Percentiles rank a stretch among this genome's conserved stretches.
Conservation (phyloP, 495 filamentous ascomycete species). For the Gamarada debralockiae region DNA sequence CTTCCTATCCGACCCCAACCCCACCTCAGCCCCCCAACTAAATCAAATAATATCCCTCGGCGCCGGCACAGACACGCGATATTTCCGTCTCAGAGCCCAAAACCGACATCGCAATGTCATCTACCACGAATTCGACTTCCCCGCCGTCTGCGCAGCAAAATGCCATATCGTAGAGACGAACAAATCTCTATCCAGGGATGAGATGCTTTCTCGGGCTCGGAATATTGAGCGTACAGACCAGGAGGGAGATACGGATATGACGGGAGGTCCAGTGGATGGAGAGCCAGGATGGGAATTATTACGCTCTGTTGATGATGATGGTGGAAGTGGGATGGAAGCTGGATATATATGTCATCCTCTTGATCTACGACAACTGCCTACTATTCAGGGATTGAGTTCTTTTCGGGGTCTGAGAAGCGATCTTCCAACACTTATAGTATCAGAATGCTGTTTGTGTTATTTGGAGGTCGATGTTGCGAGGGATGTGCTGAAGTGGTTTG, state of each 20-base stretch:
- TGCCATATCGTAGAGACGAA: conserved; percentile 11
- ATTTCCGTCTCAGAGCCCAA: conserved; percentile 55
- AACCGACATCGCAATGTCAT: conserved; percentile 39
- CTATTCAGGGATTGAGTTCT: neutral
- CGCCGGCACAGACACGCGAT: conserved; percentile 89
- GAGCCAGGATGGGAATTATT: conserved; percentile 15
- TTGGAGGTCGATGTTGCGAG: conserved; percentile 59
- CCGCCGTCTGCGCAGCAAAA: conserved; percentile 53
- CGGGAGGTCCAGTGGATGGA: neutral
- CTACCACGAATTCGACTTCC: conserved; percentile 95
- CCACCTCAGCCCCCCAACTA: conserved; percentile 18
- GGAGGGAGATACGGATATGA: neutral
- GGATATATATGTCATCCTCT: conserved; percentile 76
- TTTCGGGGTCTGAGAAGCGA: conserved; percentile 34
- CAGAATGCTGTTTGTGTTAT: conserved; percentile 94
- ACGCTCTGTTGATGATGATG: neutral
- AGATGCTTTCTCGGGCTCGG: conserved; percentile 1
- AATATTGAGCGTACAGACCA: neutral
- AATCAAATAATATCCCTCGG: conserved; percentile 93
- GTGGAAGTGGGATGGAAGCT: conserved; percentile 27
- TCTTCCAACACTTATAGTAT: conserved; percentile 78
- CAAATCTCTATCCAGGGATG: neutral
- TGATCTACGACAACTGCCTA: conserved; percentile 65
- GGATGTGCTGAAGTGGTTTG: conserved; percentile 64
- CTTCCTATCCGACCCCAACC: conserved; percentile 49